Evolutionary conservation across 2,329 filamentous ascomycete genomes (phyloP).

Genomic region (Diaporthe aspalathi): DNA sequence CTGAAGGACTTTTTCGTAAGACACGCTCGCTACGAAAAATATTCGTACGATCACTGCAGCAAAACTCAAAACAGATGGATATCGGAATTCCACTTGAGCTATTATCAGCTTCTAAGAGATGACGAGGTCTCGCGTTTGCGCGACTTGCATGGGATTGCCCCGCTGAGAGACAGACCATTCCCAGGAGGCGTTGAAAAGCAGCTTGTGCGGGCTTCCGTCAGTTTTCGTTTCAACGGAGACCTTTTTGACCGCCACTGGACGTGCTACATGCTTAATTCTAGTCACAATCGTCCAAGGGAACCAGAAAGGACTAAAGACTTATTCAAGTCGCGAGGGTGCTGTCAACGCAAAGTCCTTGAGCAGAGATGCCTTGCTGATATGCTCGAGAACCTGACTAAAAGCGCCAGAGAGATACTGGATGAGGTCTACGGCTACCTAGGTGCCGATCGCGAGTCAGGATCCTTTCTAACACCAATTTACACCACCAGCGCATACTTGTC

Average conservation of each 20-base stretch:
- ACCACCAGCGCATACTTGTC: not conserved
- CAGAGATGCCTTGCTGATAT: not conserved
- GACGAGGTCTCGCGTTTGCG: not conserved
- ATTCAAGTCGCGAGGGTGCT: not conserved
- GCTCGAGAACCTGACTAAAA: not conserved
- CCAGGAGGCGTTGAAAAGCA: not conserved
- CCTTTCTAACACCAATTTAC: not conserved
- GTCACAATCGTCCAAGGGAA: not conserved
- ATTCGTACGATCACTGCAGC: slow-evolving; percentile 44
- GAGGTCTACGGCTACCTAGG: not conserved
- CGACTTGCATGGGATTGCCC: not conserved
- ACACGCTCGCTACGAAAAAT: slow-evolving; percentile 39
- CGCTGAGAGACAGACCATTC: not conserved
- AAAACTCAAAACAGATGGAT: slow-evolving; percentile 44
- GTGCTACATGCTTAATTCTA: not conserved
- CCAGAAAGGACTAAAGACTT: rapidly evolving
- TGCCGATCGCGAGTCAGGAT: not conserved
- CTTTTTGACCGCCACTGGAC: slow-evolving; percentile 4
- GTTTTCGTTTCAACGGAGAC: slow-evolving; percentile 7
- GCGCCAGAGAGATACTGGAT: not conserved
- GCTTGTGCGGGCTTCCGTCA: not conserved
- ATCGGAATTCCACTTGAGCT: slow-evolving; percentile 47
- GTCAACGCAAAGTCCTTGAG: not conserved
- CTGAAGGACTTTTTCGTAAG: slow-evolving; percentile 42
- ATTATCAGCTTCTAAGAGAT: slow-evolving; percentile 32